Evolutionary conservation across 352 stramenopile genomes (phyloP).

Genomic region (Phytophthora pistaciae): DNA sequence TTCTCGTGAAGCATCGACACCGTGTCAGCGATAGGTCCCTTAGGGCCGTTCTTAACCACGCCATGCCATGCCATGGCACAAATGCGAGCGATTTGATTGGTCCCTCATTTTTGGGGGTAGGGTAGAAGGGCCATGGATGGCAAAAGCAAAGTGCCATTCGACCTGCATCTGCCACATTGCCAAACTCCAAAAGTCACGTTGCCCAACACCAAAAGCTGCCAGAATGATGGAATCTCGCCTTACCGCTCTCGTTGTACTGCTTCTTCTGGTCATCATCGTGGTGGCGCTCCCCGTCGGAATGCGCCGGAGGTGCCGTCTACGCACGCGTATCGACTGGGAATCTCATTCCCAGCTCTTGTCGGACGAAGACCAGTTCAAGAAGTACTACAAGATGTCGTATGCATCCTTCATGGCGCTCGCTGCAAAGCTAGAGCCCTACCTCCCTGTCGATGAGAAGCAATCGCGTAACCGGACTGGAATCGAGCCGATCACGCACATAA

Average conservation of each 20-base stretch:
- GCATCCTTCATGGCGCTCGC: background rate
- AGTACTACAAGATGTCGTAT: constrained; percentile 1
- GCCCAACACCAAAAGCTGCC: background rate
- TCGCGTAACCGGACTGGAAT: background rate
- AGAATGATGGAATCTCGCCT: background rate
- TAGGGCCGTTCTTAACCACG: background rate
- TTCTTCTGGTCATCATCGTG: background rate
- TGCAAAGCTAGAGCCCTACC: background rate
- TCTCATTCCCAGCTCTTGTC: background rate
- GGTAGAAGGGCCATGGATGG: background rate
- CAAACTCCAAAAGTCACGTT: constrained; percentile 1
- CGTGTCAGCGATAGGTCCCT: too few relatives aligned
- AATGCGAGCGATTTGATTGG: background rate
- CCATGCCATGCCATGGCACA: background rate
- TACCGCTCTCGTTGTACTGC: background rate
- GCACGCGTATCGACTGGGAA: background rate
- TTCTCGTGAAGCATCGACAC: too few relatives aligned
- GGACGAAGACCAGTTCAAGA: background rate
- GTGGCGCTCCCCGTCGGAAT: background rate
- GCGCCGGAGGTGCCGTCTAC: background rate
- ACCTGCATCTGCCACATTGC: background rate
- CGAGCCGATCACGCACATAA: constrained; percentile 5
- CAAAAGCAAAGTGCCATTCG: background rate
- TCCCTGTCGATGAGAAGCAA: background rate
- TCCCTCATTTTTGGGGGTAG: background rate